Evolutionary conservation across 768 basidiomycete genomes (phyloP), one percentile per base, ranked within the genome.

Genomic region (Russula sp.): DNA sequence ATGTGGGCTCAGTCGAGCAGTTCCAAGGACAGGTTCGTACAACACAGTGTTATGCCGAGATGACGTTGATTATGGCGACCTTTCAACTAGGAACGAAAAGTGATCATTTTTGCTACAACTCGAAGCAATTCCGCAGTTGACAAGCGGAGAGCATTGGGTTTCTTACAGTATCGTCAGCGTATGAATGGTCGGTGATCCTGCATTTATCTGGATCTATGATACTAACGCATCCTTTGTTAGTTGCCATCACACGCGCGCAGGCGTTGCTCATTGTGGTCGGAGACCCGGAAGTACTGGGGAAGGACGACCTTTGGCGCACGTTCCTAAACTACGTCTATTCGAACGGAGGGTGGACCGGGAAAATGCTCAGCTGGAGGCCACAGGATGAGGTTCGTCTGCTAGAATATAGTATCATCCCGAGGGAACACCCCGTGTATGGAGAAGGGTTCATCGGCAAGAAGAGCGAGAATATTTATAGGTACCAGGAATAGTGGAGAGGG

Each of bases 191-290:
- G n/a, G n/a, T n/a, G n/a, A n/a, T n/a, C n/a, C n/a, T n/a, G n/a
- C n/a, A n/a, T n/a, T n/a, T n/a, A n/a, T n/a, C n/a, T n/a, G n/a
- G n/a, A n/a, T n/a, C n/a, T n/a, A n/a, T n/a, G n/a, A n/a, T n/a
- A n/a, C n/a, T n/a, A n/a, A n/a, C n/a, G n/a, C n/a, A n/a, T n/a
- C n/a, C n/a, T n/a, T n/a, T n/a, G n/a, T n/a, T n/a, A n/a, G 86
- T 89, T 40, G 84, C 86, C 5, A 72, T 89, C 14, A 89, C 86
- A 0, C 83, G 86, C 13, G 84, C 85, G 0, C 79, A 86, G 70
- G 82, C 85, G 0, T 74, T 88, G 5, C 77, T 88, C 16, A 80
- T 87, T 64, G 74, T 87, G 52, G 71, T 88, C 53, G 86, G 86
- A 4, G 82, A 88, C 68, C 82, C 86, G 0, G 70, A 73, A 4